These are phyloP conservation scores for Phytophthora melonis DNA, from an alignment of 352 stramenopile genomes.

Conservation along the genomic window DNA sequence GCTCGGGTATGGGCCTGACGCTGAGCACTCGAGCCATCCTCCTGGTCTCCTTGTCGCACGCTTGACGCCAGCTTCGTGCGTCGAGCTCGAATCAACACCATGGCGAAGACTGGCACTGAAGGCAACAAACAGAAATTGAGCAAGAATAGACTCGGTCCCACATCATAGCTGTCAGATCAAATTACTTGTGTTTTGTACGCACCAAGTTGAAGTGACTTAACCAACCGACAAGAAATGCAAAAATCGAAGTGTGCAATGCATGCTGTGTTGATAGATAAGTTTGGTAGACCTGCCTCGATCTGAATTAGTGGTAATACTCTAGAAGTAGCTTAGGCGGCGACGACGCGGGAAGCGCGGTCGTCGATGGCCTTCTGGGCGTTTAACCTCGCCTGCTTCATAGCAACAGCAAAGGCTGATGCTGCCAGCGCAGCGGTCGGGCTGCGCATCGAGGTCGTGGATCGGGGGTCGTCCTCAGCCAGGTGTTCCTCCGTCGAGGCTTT, in stretches of 20 bases:
- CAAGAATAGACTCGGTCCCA: background rate
- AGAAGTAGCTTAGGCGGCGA: constrained; percentile 33
- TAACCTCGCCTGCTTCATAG: constrained; percentile 81
- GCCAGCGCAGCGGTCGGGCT: constrained; percentile 58
- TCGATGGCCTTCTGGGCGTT: constrained; percentile 75
- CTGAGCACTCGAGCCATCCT: constrained; percentile 24
- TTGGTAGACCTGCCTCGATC: constrained; percentile 1
- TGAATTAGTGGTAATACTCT: constrained; percentile 29
- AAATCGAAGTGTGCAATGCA: constrained; percentile 6
- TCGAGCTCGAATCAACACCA: constrained; percentile 31
- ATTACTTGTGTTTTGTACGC: background rate
- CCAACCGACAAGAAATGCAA: too few species aligned
- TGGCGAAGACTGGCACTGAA: background rate
- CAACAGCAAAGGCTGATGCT: constrained; percentile 74
- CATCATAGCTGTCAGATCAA: background rate
- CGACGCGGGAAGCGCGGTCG: constrained; percentile 51
- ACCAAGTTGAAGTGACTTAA: background rate
- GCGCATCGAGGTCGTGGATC: constrained; percentile 32
- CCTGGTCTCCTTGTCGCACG: constrained; percentile 18
- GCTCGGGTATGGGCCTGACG: constrained; percentile 24
- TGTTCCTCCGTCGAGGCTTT: constrained; percentile 27
- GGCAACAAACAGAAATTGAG: background rate
- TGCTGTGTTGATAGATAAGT: constrained; percentile 49
- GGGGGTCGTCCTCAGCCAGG: constrained; percentile 31
- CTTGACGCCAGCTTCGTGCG: constrained; percentile 14